phyloP scores from a whole-genome alignment of 2,329 filamentous ascomycete species.

The Fusarium musae region DNA sequence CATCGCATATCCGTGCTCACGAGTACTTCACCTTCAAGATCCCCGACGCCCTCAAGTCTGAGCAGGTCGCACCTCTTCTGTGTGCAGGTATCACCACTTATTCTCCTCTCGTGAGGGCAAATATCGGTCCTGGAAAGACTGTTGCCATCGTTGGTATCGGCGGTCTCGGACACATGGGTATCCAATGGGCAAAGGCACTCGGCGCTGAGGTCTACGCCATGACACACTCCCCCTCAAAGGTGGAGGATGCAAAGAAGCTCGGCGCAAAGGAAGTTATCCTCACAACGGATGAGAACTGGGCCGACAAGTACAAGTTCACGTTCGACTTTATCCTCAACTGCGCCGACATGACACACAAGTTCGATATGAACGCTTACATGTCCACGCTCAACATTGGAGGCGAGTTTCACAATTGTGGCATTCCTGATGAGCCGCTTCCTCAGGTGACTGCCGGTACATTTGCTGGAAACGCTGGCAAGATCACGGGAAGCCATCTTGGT shows the following conservation, averaged over 20 bases:
- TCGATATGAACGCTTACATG: constrained; percentile 64
- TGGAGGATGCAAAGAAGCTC: constrained; percentile 68
- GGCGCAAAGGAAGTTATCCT: constrained; percentile 68
- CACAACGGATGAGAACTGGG: constrained; percentile 65
- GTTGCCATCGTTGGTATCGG: constrained; percentile 78
- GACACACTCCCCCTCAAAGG: constrained; percentile 69
- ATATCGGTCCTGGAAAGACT: constrained; percentile 74
- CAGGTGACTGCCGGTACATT: constrained; percentile 56
- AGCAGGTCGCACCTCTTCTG: constrained; percentile 73
- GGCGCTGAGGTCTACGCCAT: constrained; percentile 74
- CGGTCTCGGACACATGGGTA: constrained; percentile 77
- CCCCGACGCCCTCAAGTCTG: constrained; percentile 61
- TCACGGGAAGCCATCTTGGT: constrained; percentile 69
- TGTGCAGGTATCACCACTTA: constrained; percentile 83
- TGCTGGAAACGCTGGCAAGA: constrained; percentile 62
- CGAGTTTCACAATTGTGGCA: constrained; percentile 67
- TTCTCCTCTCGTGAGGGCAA: constrained; percentile 73
- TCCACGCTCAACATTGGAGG: constrained; percentile 63
- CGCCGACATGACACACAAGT: constrained; percentile 62
- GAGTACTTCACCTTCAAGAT: constrained; percentile 70
- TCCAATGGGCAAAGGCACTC: constrained; percentile 77
- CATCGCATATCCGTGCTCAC: constrained; percentile 61
- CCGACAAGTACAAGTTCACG: constrained; percentile 60
- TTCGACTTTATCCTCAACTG: constrained; percentile 65
- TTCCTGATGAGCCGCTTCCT: constrained; percentile 63